Evolutionary conservation across 805 yeast genomes (phyloP).

Genomic region (Scheffersomyces coipomensis): DNA sequence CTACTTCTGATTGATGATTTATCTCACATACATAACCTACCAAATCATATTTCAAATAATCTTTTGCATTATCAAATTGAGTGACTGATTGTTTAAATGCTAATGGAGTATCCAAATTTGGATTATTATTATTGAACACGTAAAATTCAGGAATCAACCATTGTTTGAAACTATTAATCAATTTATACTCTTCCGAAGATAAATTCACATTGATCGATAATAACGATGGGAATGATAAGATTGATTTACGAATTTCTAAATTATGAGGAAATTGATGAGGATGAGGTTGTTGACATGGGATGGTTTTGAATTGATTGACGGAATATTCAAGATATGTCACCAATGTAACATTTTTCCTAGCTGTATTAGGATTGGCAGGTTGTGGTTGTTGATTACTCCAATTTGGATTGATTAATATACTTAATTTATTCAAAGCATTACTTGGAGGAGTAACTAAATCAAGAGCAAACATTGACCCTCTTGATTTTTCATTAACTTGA

Average conservation of each 20-base stretch:
- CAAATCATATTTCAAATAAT: constrained; percentile 52
- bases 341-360: constrained; percentile 32
- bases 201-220: constrained; percentile 61
- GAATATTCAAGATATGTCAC: constrained; percentile 62
- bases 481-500: constrained; percentile 30
- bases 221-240: constrained; percentile 62
- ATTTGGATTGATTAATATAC: constrained; percentile 10
- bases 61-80: constrained; percentile 14
- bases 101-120: constrained; percentile 35
- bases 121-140: constrained; percentile 16
- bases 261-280: constrained; percentile 23
- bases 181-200: constrained; percentile 51
- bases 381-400: constrained; percentile 2
- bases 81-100: constrained; percentile 32
- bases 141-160: constrained; percentile 69
- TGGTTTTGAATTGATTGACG: constrained; percentile 49
- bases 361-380: constrained; percentile 1
- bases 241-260: constrained; percentile 51
- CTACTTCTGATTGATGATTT: constrained; percentile 39
- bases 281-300: constrained; percentile 49
- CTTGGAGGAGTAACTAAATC: constrained; percentile 43
- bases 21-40: constrained; percentile 72
- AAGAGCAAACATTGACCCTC: constrained; percentile 23
- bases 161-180: constrained; percentile 45
- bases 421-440: constrained; percentile 20